Base-by-base conservation (phyloP, 2,329 filamentous ascomycete genomes). In the Pseudocercospora vitis region DNA sequence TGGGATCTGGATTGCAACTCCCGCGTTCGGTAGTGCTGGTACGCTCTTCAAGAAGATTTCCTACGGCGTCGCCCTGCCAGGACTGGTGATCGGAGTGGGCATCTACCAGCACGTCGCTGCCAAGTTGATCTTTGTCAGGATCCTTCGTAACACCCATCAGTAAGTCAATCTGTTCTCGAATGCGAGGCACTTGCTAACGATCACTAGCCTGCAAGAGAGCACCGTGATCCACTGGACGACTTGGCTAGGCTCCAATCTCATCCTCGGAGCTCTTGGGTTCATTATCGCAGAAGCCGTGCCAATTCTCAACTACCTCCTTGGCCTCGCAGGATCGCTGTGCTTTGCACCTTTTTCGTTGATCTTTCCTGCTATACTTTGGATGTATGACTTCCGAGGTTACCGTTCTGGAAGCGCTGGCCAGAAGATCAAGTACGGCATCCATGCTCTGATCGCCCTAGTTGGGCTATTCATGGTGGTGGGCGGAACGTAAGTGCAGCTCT, bases 1-100 rank as follows among this genome's bases (percentile, higher is more conserved):
- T 60, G 83, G 83, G 4, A 71, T 79, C 50, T 85, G 78, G 77
- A 80, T 86, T 6, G 79, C 82, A 0, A 80, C 77, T 5, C 83
- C 83, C 0, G 80, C 81, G 1, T 74, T 86, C 0, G 82, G 82
- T 18, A 82, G 77, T 40, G 83, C 83, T 0, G 82, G 83, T 9
- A 71, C 73, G 2, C 75, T 74, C 1, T 72, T 85, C 59, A 84
- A 86, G 71, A 84, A 81, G 64, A 74, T 85, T 0, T 70, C 80
- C 0, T 86, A 85, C 58, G 83, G 82, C 3, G 72, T 85, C 44
- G 82, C 75, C 3, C 63, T 84, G 14, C 71, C 77, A 2, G 80
- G 80, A 1, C 71, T 84, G 2, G 68, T 79, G 32, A 75, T 83
- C 37, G 75, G 74, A 49, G 73, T 70, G 1, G 70, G 70, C 28